These are phyloP conservation scores for Neofusicoccum cordaticola DNA, from an alignment of 2,329 filamentous ascomycete genomes.

Conservation along the genomic window DNA sequence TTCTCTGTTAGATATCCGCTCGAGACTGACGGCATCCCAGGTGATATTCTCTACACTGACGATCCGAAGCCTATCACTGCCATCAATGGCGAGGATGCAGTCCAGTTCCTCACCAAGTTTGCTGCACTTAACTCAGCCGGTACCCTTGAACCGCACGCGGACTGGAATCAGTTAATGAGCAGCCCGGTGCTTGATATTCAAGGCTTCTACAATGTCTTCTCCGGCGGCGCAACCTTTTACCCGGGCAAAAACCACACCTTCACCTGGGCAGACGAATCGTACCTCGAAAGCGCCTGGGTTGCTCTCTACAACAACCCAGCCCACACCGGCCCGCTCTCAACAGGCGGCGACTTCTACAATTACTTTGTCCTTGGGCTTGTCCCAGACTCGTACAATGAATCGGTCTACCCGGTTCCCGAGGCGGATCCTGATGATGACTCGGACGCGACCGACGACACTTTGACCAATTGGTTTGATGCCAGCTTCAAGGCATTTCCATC, in stretches of 20 bases:
- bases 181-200: constrained; percentile 27
- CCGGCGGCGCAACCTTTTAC: constrained; percentile 25
- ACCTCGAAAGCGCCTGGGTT: constrained; percentile 23
- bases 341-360: constrained; percentile 45
- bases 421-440: not conserved
- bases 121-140: constrained; percentile 32
- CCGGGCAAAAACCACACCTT: constrained; percentile 28
- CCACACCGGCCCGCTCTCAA: constrained; percentile 32
- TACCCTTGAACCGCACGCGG: constrained; percentile 40
- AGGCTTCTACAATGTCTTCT: constrained; percentile 25
- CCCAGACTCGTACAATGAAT: constrained; percentile 22
- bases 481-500: constrained; percentile 26
- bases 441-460: too few relatives aligned
- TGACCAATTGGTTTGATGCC: constrained; percentile 21
- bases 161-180: constrained; percentile 38
- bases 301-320: constrained; percentile 24
- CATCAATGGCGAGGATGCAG: constrained; percentile 29
- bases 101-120: constrained; percentile 25
- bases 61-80: constrained; percentile 21
- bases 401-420: not conserved
- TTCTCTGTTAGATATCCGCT: not conserved
- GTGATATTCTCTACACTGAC: constrained; percentile 23
- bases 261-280: constrained; percentile 27
- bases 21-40: not conserved
- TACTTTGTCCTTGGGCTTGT: constrained; percentile 40